A percentile compares a stretch with the other conserved stretches of the same genome.
Evolutionary conservation across 2,329 filamentous ascomycete species (phyloP).

Genomic region (Claviceps monticola): DNA sequence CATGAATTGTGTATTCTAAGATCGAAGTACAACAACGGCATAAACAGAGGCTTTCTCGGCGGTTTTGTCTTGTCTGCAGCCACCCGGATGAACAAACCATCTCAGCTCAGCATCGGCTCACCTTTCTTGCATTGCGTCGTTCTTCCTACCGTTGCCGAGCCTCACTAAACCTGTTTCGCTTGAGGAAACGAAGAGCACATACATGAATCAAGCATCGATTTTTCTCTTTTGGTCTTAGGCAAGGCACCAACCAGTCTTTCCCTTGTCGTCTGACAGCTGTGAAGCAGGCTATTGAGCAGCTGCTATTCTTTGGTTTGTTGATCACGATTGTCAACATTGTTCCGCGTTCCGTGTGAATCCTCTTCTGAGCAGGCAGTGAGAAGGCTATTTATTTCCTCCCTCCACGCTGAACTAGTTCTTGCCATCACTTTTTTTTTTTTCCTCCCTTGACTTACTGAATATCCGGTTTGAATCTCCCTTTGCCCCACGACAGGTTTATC

Average conservation of each 20-base stretch:
- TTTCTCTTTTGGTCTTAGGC: background rate
- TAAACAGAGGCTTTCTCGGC: too few species aligned
- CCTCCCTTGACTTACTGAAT: background rate
- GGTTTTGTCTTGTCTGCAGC: background rate
- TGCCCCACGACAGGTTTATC: background rate
- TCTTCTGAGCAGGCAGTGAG: background rate
- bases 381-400: background rate
- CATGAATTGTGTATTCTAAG: background rate
- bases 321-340: background rate
- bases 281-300: background rate
- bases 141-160: background rate
- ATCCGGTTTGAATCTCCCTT: background rate
- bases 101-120: background rate
- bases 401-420: background rate
- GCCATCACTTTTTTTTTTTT: too few species aligned
- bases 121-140: background rate
- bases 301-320: background rate
- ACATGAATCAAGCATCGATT: background rate
- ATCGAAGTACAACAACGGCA: too few species aligned
- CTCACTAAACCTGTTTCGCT: background rate
- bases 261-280: background rate
- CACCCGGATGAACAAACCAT: background rate
- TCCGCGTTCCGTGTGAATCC: background rate
- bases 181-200: background rate
- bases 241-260: background rate